Evolutionary conservation across 257 asterid genomes (phyloP).

Genomic region (Verbascum thapsus): DNA sequence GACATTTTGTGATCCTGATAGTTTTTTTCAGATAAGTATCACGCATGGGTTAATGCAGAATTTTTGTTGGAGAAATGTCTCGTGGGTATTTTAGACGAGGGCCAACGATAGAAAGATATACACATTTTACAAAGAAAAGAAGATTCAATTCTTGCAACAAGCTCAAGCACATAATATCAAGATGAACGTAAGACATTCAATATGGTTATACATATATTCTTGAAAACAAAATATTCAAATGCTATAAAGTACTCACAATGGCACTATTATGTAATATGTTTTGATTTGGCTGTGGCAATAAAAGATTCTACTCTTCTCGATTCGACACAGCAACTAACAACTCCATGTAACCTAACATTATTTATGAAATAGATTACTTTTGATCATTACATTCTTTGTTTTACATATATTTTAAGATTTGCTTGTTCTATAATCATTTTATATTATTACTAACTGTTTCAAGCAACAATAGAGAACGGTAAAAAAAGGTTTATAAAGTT

Average conservation of each 20-base stretch:
- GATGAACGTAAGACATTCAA: not conserved
- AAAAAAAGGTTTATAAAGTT: not conserved
- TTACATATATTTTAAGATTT: not conserved
- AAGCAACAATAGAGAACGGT: not conserved
- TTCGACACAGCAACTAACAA: not conserved
- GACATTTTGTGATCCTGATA: slow-evolving; percentile 39
- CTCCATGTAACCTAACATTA: not conserved
- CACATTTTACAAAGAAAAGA: not conserved
- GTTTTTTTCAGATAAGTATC: slow-evolving; percentile 44
- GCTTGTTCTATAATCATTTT: not conserved
- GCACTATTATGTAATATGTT: not conserved
- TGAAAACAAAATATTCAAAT: slow-evolving; percentile 7
- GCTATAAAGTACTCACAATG: not conserved
- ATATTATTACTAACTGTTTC: not conserved
- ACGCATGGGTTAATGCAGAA: slow-evolving; percentile 86
- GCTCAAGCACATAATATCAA: too few relatives aligned
- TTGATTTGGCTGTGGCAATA: not conserved
- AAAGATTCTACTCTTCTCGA: not conserved
- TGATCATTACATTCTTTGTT: not conserved
- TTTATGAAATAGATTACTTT: not conserved
- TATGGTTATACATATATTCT: not conserved
- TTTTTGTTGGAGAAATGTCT: slow-evolving; percentile 85
- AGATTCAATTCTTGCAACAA: slow-evolving; percentile 4
- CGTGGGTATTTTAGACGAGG: slow-evolving; percentile 70
- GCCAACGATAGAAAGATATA: slow-evolving; percentile 35